Evolutionary conservation across 2,329 filamentous ascomycete genomes (phyloP).

Genomic region (Aspergillus awamori): DNA sequence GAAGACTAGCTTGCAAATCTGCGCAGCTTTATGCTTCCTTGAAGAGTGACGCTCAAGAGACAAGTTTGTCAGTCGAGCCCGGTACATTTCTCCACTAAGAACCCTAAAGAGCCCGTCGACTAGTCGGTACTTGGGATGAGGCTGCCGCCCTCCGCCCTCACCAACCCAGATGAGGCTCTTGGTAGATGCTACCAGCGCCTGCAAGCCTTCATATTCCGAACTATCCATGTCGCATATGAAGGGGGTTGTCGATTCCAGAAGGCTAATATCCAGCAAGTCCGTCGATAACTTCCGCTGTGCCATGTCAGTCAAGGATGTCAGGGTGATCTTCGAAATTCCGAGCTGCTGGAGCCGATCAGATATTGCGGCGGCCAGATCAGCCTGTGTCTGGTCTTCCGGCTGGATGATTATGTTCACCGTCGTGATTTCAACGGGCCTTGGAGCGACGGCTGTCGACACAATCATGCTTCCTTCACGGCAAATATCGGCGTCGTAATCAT

Average conservation of each 20-base stretch:
- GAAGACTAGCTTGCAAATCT: slow-evolving; percentile 6
- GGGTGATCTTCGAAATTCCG: neutral
- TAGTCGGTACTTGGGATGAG: slow-evolving; percentile 13
- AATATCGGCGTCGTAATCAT: slow-evolving; percentile 17
- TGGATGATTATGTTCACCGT: slow-evolving; percentile 3
- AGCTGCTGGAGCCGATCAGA: neutral
- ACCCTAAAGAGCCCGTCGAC: slow-evolving; percentile 18
- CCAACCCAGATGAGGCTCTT: slow-evolving; percentile 15
- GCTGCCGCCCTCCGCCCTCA: slow-evolving; percentile 12
- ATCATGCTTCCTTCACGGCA: slow-evolving; percentile 17
- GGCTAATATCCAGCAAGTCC: slow-evolving; percentile 2
- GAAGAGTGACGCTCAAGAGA: slow-evolving; percentile 2
- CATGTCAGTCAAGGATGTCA: neutral
- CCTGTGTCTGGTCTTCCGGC: neutral
- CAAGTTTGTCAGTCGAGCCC: slow-evolving; percentile 5
- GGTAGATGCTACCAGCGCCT: slow-evolving; percentile 2
- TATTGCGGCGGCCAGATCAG: neutral
- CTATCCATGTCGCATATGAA: slow-evolving; percentile 9
- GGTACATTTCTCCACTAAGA: slow-evolving; percentile 10
- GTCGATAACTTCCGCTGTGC: neutral
- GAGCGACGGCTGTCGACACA: slow-evolving; percentile 15
- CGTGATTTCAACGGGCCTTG: neutral
- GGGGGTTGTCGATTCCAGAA: slow-evolving; percentile 9
- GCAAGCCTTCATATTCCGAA: slow-evolving; percentile 2
- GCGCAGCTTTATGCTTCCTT: neutral